These are phyloP conservation scores for Retiboletus flavoniger DNA, from an alignment of 1,284 basidiomycete species.

Conservation along the genomic window DNA sequence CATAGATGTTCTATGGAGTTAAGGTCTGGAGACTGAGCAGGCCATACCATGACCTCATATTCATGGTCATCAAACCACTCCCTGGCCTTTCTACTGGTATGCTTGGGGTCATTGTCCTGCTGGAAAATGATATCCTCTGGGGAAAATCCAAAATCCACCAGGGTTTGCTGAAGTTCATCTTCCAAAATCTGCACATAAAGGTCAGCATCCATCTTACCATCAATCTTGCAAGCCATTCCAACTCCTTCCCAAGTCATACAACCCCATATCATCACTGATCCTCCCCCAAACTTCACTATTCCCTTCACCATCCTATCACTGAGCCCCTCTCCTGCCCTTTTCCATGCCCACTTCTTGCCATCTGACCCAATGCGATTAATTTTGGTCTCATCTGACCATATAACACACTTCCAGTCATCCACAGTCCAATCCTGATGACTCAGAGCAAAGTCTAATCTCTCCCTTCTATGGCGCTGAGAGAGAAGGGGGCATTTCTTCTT, in stretches of 20 bases:
- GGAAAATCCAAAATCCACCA: too few species aligned
- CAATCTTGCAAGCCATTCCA: too few species aligned
- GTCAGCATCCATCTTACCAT: too few species aligned
- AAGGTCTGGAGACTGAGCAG: too few species aligned
- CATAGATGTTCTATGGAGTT: too few species aligned
- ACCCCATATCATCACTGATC: not conserved
- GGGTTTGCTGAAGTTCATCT: too few species aligned
- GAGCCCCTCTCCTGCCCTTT: not conserved
- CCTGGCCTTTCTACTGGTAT: not conserved
- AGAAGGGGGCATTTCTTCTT: conserved; percentile 1
- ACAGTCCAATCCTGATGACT: not conserved
- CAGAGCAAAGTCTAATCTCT: not conserved
- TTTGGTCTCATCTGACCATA: conserved; percentile 3
- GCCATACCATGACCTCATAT: not conserved
- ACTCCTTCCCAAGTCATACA: not conserved
- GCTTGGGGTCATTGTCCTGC: too few species aligned
- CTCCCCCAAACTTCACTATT: not conserved
- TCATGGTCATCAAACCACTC: not conserved
- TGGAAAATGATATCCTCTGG: too few species aligned
- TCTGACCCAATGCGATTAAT: too few species aligned
- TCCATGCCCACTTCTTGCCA: too few species aligned
- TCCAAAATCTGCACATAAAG: too few species aligned
- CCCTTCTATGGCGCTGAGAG: not conserved
- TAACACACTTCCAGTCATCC: not conserved
- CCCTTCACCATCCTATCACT: not conserved